Base-by-base conservation (phyloP, 768 basidiomycete species). In the Amanita polypyramis region DNA sequence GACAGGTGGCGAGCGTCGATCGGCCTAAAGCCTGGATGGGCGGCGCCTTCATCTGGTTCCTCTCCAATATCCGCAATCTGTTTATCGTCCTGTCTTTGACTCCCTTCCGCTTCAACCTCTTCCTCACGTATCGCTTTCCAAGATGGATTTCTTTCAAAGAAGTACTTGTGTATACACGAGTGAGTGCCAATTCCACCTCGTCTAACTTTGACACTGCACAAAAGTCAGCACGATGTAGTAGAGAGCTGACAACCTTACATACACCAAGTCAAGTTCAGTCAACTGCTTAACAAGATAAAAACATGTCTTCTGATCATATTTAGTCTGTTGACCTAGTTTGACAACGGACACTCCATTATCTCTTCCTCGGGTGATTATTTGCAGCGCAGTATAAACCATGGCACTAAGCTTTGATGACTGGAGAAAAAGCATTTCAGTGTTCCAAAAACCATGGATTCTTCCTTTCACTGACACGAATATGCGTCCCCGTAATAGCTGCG, bases 231-330 rank as follows among this genome's bases (percentile, higher is more conserved):
- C 20, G 33, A 29, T 15, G 33, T 19, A 40, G 45, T 39, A 45
- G 36, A 39, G 21, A 42, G 15, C 27, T 32, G 4, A 23, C 19
- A 10, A 33, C 23, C 14, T 46, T 39, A 54, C 82, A 45, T 70
- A 86, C 85, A 92, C 76, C 34, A 87, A 69, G 56, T 76, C 79
- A 45, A 94, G 68, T 44, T 82, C 79, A 2, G 81, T 70, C 14
- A 94, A 68, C 54, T 87, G 80, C 54, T 80, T 77, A 49, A 90
- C 77, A 50, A 91, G 76, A 63, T 94, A 93, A 60, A 88, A 89
- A 53, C 88, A 88, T 1, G 86, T 85, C 63, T 92, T 93, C 59
- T 88, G 87, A 58, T 92, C 90, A 57, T 94, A 91, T 42, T 77
- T 78, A 8, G 90, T 82, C 57, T 77, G 72, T 55, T 79, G 78